Evolutionary conservation across 2,329 filamentous ascomycete species (phyloP), one percentile per base, ranked within the genome.

Genomic region (Aspergillus luchuensis): DNA sequence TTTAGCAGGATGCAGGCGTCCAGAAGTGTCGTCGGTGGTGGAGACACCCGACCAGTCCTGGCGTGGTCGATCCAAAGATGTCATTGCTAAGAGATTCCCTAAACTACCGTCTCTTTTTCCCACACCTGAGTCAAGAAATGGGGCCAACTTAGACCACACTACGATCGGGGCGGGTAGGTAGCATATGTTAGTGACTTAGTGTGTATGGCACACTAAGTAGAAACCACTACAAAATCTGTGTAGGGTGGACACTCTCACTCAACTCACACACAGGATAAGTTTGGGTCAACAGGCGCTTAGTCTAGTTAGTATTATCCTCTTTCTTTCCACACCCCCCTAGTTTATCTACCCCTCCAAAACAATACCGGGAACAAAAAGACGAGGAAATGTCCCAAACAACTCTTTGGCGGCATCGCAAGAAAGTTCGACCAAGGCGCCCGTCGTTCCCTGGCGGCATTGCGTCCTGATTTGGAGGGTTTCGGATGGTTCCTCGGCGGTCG

Each of bases 1-100:
- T 64, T 36, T 66, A 62, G 61, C 48, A 62, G 57, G 51, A 65
- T 67, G 65, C 67, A 67, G 58, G 65, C 62, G 66, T 66, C 67
- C 65, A 66, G 63, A 69, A 69, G 60, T 39, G 66, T 67, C 62
- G 48, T 55, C 50, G 57, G 54, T 28, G 53, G 62, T 65, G 62
- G 64, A 62, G 63, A 55, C 58, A 47, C 28, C n/a, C 25, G 43
- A 33, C 55, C 33, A 58, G 61, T 30, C 23, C 25, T 50, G 15
- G 15, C 28, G 25, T 50, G 47, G 47, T 25, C 47, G 47, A 50
- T 50, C 47, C 47, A 50, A 50, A 28, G 47, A 50, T 50, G 47
- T 50, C 47, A 50, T 50, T 28, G 33, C 33, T 36, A 36, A 36
- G 33, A 36, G 33, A 36, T 36, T 36, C 33, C 11, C 33, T 36